Base-by-base conservation (phyloP, 2,329 filamentous ascomycete genomes). In the Tolypocladium inflatum region DNA sequence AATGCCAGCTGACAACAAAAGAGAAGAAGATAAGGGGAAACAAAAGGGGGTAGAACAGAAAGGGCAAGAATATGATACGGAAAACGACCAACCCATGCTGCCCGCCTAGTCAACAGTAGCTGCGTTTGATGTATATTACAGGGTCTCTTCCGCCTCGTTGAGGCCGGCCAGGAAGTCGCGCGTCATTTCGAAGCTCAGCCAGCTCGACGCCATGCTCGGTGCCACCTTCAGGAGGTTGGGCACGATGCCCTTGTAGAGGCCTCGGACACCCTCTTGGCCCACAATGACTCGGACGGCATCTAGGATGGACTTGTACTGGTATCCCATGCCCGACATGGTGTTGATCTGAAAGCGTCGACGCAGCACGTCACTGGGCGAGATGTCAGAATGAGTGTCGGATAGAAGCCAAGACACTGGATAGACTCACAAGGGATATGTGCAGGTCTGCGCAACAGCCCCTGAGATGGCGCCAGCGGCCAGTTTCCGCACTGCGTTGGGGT, bases 321-420 rank as follows among this genome's bases (percentile, higher is more conserved):
- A 97, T 55, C 94, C 94, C 86, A 99, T 93, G 55, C 94, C 94
- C 54, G 89, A 91, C 94, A 99, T 99, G 57, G 94, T 97, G 75
- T 99, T 99, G 76, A 99, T 94, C 71, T 99, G 94, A 72, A 99
- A 99, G 55, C 94, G 85, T 60, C 94, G 86, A 38, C 94, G 89
- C 57, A 99, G 80, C 2, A 99, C 93, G 70, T 96, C 92, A 70
- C 90, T 94, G 10, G 54, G 6, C 21, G 11, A 17, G 55, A 37
- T 69, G 60, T 69, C 66, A 61, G 57, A 65, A 43, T 7, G 5
- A 30, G 2, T 0, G 15, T 13, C 1, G 0, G 35, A n/a, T 30
- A 2, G 8, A n/a, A 37, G 5, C 17, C 7, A 19, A 11, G n/a
- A 39, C 11, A 11, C 23, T 35, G 5, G 15, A 45, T 21, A 35